Conservation (phyloP, 371 early-diverging fungal species). For the Apophysomyces sp. region DNA sequence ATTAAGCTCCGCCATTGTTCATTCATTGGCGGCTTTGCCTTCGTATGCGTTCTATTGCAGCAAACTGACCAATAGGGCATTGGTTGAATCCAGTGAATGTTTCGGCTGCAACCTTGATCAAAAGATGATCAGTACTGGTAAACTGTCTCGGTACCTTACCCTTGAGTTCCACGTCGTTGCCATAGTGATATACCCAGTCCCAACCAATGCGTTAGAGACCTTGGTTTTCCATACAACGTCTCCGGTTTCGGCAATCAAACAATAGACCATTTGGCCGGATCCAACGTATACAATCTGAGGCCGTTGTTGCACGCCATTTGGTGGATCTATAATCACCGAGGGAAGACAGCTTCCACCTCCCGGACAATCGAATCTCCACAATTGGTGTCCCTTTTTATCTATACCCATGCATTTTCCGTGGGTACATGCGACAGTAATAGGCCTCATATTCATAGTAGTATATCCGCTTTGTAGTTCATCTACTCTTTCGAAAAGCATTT, state of each 20-base stretch:
- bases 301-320: background rate
- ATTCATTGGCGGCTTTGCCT: too few relatives aligned
- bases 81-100: slow-evolving; percentile 22
- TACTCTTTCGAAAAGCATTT: background rate
- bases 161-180: slow-evolving; percentile 38
- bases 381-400: slow-evolving; percentile 15
- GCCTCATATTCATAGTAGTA: background rate
- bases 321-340: slow-evolving; percentile 22
- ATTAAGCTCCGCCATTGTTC: too few relatives aligned
- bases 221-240: slow-evolving; percentile 23
- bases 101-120: slow-evolving; percentile 15
- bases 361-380: slow-evolving; percentile 35
- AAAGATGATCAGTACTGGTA: too few relatives aligned
- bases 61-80: slow-evolving; percentile 13
- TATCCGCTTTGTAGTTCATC: background rate
- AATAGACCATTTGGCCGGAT: slow-evolving; percentile 26
- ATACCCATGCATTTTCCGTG: slow-evolving; percentile 33
- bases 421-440: slow-evolving; percentile 24
- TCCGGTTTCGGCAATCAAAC: slow-evolving; percentile 21
- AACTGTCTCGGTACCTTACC: background rate
- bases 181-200: slow-evolving; percentile 25
- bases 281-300: slow-evolving; percentile 25
- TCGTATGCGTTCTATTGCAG: too few relatives aligned
- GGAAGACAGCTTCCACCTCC: slow-evolving; percentile 27
- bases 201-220: slow-evolving; percentile 16